A percentile compares a stretch with the other conserved stretches of the same genome.
Evolutionary conservation across 805 yeast genomes (phyloP).

Genomic region (Sugiyamaella marilandica): DNA sequence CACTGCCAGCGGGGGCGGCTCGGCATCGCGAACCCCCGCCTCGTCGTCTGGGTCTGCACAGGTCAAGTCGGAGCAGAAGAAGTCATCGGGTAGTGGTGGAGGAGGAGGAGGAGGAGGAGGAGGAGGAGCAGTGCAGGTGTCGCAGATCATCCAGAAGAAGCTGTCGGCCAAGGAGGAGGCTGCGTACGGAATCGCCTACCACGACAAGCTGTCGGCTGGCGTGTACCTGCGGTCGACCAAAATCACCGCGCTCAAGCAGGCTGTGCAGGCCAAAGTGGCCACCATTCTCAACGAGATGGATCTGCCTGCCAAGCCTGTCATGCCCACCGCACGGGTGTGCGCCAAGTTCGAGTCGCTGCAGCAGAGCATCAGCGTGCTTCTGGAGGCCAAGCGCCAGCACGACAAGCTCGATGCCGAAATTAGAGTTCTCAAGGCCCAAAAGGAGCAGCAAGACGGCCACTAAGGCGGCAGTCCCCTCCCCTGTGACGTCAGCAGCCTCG

Average conservation of each 20-base stretch:
- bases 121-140: slow-evolving; percentile 19
- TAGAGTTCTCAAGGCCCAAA: slow-evolving; percentile 32
- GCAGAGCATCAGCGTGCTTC: slow-evolving; percentile 60
- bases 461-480: background rate
- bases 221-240: slow-evolving; percentile 77
- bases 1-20: slow-evolving; percentile 5
- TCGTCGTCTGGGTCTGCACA: slow-evolving; percentile 8
- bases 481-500: background rate
- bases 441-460: background rate
- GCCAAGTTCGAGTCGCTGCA: slow-evolving; percentile 71
- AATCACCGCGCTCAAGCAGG: slow-evolving; percentile 73
- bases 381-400: slow-evolving; percentile 79
- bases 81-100: no score
- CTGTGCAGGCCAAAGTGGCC: slow-evolving; percentile 56
- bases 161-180: slow-evolving; percentile 75
- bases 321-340: slow-evolving; percentile 80
- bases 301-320: slow-evolving; percentile 73
- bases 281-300: slow-evolving; percentile 72
- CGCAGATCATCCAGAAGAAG: slow-evolving; percentile 41
- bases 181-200: slow-evolving; percentile 76
- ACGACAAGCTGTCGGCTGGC: slow-evolving; percentile 58
- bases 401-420: slow-evolving; percentile 85
- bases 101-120: slow-evolving; percentile 5
- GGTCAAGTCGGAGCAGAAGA: slow-evolving; percentile 12
- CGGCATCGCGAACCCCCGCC: background rate